Base-by-base conservation (phyloP, 148 eudicot genomes). In the Silene uniflora region DNA sequence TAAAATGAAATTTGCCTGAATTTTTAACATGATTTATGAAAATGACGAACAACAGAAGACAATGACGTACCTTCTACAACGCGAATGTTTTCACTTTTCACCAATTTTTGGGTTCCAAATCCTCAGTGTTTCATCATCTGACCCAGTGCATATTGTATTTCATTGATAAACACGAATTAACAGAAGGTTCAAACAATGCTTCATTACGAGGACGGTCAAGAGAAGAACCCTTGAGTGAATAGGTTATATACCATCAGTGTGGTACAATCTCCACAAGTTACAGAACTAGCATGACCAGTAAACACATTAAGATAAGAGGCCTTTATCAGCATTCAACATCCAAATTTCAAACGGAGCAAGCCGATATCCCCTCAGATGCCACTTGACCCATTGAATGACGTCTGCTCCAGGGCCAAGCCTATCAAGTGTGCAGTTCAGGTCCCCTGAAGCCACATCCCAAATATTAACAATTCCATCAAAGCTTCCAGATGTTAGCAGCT, bases 351-450 rank as follows among this genome's bases (percentile, higher is more conserved):
- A n/a, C n/a, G n/a, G n/a, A n/a, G n/a, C n/a, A n/a, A n/a, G n/a
- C n/a, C n/a, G n/a, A 78, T 90, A 91, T 76, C 98, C 98, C 79
- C 87, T 90, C 58, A 97, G 97, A 86, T 94, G 98, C 98, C 98
- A 94, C 78, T 79, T 89, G 75, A 94, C 85, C 98, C 97, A 94
- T 97, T 94, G 85, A n/a, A 75, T 18, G 79, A 95, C 99, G 91
- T 95, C 97, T 63, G 92, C 89, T 73, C 90, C 94, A 13, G 64
- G 83, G 44, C 73, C 86, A 71, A 96, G 94, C 72, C 92, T 97
- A 9, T 92, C 97, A 66, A 95, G 87, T 29, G 85, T 79, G 78
- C 32, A n/a, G n/a, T n/a, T n/a, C n/a, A n/a, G n/a, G n/a, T n/a
- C n/a, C n/a, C n/a, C n/a, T n/a, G n/a, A n/a, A n/a, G n/a, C n/a